Evolutionary conservation across 2,329 filamentous ascomycete genomes (phyloP).

Genomic region (Boeremia lycopersici): DNA sequence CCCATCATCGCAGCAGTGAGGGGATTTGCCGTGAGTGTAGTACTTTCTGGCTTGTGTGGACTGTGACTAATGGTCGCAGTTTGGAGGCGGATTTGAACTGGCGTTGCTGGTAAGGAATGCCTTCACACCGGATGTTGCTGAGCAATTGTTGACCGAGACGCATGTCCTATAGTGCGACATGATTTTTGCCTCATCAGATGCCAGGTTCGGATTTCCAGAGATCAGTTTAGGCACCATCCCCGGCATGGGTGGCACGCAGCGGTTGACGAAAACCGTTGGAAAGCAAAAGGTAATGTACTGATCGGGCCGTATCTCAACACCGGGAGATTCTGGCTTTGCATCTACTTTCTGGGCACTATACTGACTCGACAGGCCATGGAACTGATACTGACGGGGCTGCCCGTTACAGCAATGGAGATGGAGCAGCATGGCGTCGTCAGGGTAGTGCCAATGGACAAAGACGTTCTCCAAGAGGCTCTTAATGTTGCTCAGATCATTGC

Average conservation of each 20-base stretch:
- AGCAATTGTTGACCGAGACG: conserved; percentile 9
- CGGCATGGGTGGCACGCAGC: conserved; percentile 86
- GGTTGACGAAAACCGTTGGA: conserved; percentile 70
- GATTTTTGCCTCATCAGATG: conserved; percentile 81
- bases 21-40: conserved; percentile 68
- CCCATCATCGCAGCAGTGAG: conserved; percentile 91
- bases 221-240: conserved; percentile 93
- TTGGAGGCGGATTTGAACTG: conserved; percentile 92
- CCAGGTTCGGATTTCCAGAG: conserved; percentile 94
- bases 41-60: not conserved
- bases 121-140: conserved; percentile 45
- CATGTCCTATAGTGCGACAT: conserved; percentile 63
- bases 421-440: conserved; percentile 51
- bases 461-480: conserved; percentile 49
- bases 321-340: conserved; percentile 6
- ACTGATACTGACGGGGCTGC: conserved; percentile 51
- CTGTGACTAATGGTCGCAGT: conserved; percentile 36
- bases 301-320: conserved; percentile 12
- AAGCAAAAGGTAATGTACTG: conserved; percentile 42
- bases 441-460: conserved; percentile 40
- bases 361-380: conserved; percentile 51
- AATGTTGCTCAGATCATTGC: conserved; percentile 50
- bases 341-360: conserved; percentile 6
- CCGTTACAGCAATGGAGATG: conserved; percentile 47
- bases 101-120: conserved; percentile 74